phyloP scores from a whole-genome alignment of 2,329 filamentous ascomycete species.

The Alternaria rosae region DNA sequence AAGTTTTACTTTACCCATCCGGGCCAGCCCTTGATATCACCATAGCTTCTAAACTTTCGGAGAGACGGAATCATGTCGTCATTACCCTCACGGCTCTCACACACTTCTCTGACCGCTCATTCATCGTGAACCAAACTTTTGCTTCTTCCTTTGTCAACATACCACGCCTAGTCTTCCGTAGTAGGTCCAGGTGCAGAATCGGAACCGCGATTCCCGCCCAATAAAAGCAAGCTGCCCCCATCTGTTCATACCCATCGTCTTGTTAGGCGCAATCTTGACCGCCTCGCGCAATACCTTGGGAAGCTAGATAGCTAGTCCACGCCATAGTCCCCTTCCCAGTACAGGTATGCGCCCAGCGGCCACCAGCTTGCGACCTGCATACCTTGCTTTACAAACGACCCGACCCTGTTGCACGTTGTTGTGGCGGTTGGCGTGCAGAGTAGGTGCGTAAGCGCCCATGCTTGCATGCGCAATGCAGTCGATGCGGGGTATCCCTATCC shows the following conservation, averaged over 20 bases:
- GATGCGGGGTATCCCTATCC: constrained; percentile 4
- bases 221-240: not conserved
- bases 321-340: not conserved
- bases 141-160: not conserved
- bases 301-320: not conserved
- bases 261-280: constrained; percentile 2
- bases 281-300: constrained; percentile 1
- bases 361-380: not conserved
- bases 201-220: not conserved
- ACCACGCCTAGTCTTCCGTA: not conserved
- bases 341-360: not conserved
- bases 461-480: constrained; percentile 2
- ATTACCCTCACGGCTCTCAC: not conserved
- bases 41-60: not conserved
- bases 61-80: constrained; percentile 4
- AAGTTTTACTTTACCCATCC: not conserved
- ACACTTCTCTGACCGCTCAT: constrained; percentile 1
- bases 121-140: not conserved
- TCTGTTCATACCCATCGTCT: not conserved
- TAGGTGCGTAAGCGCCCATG: constrained; percentile 16
- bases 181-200: not conserved
- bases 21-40: not conserved
- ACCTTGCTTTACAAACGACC: not conserved
- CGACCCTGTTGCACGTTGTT: constrained; percentile 16
- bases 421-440: not conserved